Evolutionary conservation across 2,329 filamentous ascomycete genomes (phyloP), one percentile per base, ranked within the genome.

Genomic region (Diaporthe australafricana): DNA sequence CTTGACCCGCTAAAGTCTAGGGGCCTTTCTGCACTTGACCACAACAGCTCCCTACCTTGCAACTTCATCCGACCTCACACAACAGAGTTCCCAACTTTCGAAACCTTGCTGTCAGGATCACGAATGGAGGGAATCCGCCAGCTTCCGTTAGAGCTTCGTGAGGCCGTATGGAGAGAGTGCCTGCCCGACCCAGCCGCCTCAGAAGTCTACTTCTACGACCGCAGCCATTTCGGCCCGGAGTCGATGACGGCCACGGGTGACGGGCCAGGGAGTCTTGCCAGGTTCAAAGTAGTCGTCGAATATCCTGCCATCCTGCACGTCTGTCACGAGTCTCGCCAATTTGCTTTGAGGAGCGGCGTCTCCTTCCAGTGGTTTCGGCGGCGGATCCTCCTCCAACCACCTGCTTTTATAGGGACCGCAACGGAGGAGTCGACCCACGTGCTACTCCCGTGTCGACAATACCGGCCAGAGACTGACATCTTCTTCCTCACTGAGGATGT

Each of bases 181-280:
- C 53, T 71, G 0, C 69, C 69, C 3, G 62, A 50, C 20, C 42
- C 62, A 50, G 20, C 42, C 62, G n/a, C 52, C 32, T 60, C 53
- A 17, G 62, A 60, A 52, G 35, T 71, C 32, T 60, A 71, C 52
- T 71, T 71, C 42, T 71, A 60, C 47, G 27, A 68, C 12, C 62
- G 50, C 6, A 27, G 25, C 32, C n/a, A 69, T 20, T 69, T 69
- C 38, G 53, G 53, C 16, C 42, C 53, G 22, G 42, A 50, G n/a
- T 40, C 53, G 17, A 48, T 8, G 5, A 22, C 11, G n/a, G n/a
- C 3, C 30, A 20, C 11, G 17, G 42, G 7, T 4, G 45, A 40
- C 11, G 11, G 5, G 14, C 2, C 66, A 48, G 55, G 42, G 11
- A 35, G 42, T 22, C 1, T 48, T 48, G 53, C 53, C n/a, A 50